These are phyloP conservation scores for Gyromitra esculenta DNA, from an alignment of 2,329 filamentous ascomycete genomes.

Conservation along the genomic window DNA sequence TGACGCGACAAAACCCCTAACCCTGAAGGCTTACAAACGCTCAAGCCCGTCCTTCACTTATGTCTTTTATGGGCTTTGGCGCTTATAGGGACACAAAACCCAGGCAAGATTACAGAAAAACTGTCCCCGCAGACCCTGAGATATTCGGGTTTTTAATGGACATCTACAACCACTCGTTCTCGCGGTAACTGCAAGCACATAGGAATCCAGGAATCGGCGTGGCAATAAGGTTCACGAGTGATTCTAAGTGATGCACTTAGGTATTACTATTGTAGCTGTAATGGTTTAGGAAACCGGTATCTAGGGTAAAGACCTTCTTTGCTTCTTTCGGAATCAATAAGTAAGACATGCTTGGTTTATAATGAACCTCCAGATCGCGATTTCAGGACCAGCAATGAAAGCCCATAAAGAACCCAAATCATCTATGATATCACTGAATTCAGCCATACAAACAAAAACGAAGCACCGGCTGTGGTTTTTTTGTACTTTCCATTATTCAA, in stretches of 20 bases:
- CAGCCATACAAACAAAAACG: slow-evolving; percentile 62
- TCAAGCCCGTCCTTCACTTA: slow-evolving; percentile 19
- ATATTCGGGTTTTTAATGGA: neutral
- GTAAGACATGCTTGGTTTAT: neutral
- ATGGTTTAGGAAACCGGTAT: too few species aligned
- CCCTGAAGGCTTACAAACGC: slow-evolving; percentile 6
- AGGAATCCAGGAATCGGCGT: neutral
- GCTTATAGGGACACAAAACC: neutral
- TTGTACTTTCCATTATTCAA: slow-evolving; percentile 54
- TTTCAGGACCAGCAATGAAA: slow-evolving; percentile 59
- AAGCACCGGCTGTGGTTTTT: slow-evolving; percentile 65
- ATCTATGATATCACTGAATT: slow-evolving; percentile 56
- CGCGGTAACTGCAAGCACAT: neutral
- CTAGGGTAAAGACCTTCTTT: neutral
- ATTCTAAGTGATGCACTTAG: neutral
- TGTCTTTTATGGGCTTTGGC: neutral
- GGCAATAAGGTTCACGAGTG: neutral
- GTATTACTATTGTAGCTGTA: neutral
- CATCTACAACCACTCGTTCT: neutral
- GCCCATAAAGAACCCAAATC: slow-evolving; percentile 57
- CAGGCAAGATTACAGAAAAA: neutral
- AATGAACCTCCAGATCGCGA: slow-evolving; percentile 52
- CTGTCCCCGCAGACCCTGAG: neutral
- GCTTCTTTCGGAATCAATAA: neutral
- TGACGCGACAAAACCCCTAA: slow-evolving; percentile 43